phyloP scores from a whole-genome alignment of 31 red algal genomes.

The Endocladia muricata region DNA sequence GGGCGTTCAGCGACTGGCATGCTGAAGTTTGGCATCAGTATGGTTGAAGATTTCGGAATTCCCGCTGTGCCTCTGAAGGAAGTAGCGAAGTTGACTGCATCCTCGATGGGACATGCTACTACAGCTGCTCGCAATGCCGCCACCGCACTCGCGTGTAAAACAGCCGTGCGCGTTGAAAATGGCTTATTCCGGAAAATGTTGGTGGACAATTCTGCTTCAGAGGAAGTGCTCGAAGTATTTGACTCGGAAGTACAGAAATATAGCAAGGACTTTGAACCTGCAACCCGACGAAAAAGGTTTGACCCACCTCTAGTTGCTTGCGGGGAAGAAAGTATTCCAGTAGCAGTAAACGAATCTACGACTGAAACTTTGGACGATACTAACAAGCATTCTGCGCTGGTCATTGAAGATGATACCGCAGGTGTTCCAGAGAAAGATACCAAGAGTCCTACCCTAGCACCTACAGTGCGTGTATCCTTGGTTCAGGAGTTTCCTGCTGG shows the following conservation, averaged over 20 bases:
- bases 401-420: background rate
- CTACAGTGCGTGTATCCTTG: conserved; percentile 33
- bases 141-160: conserved; percentile 37
- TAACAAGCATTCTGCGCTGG: background rate
- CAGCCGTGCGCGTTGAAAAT: conserved; percentile 1
- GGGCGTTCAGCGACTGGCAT: conserved; percentile 45
- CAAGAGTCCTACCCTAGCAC: background rate
- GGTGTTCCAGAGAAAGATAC: background rate
- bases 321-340: background rate
- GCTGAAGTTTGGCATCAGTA: conserved; percentile 24
- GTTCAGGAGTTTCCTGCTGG: conserved; percentile 44
- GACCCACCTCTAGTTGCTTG: background rate
- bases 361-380: background rate
- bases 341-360: background rate
- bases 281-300: conserved; percentile 31
- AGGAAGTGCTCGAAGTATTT: conserved; percentile 36
- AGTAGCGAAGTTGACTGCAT: conserved; percentile 12
- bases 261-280: conserved; percentile 30
- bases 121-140: conserved; percentile 42
- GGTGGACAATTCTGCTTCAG: background rate
- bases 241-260: conserved; percentile 50
- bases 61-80: conserved; percentile 23
- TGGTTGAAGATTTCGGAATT: conserved; percentile 60
- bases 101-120: conserved; percentile 25
- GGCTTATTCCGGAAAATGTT: conserved; percentile 11